phyloP scores from a whole-genome alignment of 2,329 filamentous ascomycete species.

The Cordyceps tenuipes region DNA sequence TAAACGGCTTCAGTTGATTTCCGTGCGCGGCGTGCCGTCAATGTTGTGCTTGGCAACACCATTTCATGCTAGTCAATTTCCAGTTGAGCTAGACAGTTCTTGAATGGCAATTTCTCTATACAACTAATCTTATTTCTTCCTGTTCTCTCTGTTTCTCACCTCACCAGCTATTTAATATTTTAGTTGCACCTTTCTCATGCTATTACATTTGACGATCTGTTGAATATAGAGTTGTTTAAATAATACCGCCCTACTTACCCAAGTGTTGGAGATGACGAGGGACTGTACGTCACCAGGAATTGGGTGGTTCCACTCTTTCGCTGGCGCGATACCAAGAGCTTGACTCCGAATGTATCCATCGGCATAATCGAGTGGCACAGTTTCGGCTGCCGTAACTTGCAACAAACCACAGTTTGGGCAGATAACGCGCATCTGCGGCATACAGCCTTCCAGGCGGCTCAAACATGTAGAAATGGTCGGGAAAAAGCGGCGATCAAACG shows the following conservation, averaged over 20 bases:
- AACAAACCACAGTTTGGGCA: neutral
- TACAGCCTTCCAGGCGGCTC: neutral
- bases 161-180: no score
- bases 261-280: no score
- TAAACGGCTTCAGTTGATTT: neutral
- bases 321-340: no score
- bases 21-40: neutral
- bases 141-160: neutral
- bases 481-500: conserved; percentile 20
- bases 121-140: neutral
- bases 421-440: conserved; percentile 4
- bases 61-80: neutral
- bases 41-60: neutral
- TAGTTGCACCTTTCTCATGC: no score
- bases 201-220: no score
- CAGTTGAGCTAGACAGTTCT: conserved; percentile 13
- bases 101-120: conserved; percentile 6
- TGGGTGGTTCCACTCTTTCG: no score
- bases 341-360: no score
- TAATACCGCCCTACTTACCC: no score
- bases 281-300: no score
- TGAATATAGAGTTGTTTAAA: no score
- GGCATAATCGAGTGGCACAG: neutral
- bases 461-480: conserved; percentile 23
- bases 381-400: neutral